Evolutionary conservation across 805 yeast genomes (phyloP).

Genomic region (Torulaspora microellipsoides): DNA sequence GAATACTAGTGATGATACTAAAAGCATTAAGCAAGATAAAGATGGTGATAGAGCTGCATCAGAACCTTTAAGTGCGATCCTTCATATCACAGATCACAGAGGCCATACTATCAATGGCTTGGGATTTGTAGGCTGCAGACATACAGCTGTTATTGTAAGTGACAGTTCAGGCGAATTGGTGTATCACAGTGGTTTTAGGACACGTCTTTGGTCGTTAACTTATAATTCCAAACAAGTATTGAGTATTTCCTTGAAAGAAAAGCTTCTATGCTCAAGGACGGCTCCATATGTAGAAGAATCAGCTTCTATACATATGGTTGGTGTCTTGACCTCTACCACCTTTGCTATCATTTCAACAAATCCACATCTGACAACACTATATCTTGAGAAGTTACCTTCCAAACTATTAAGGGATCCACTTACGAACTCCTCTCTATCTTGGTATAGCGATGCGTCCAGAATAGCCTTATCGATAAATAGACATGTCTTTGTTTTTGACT

Average conservation of each 20-base stretch:
- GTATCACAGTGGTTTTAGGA: slow-evolving; percentile 58
- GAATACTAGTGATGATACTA: slow-evolving; percentile 15
- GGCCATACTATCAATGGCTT: slow-evolving; percentile 40
- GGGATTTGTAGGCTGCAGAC: slow-evolving; percentile 46
- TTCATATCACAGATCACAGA: slow-evolving; percentile 34
- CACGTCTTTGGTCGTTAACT: slow-evolving; percentile 30
- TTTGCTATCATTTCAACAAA: slow-evolving; percentile 19
- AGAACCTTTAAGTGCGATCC: slow-evolving; percentile 22
- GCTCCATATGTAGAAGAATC: slow-evolving; percentile 9
- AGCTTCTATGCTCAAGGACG: slow-evolving; percentile 9
- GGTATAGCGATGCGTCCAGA: slow-evolving; percentile 16
- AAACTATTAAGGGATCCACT: neutral
- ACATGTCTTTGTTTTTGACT: slow-evolving; percentile 6
- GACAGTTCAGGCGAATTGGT: slow-evolving; percentile 56
- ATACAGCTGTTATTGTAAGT: slow-evolving; percentile 51
- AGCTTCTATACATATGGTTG: slow-evolving; percentile 16
- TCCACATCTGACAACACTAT: slow-evolving; percentile 11
- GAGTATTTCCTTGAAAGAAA: slow-evolving; percentile 13
- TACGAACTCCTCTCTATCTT: slow-evolving; percentile 14
- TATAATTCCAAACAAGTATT: slow-evolving; percentile 21
- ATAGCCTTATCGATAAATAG: slow-evolving; percentile 22
- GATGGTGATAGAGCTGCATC: slow-evolving; percentile 1
- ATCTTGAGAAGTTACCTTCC: slow-evolving; percentile 6
- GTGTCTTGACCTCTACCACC: slow-evolving; percentile 21
- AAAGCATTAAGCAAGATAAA: slow-evolving; percentile 27